Percentiles rank a stretch among this genome's conserved stretches.
Evolutionary conservation across 257 asterid genomes (phyloP).

Genomic region (Fraxinus cuspidata): DNA sequence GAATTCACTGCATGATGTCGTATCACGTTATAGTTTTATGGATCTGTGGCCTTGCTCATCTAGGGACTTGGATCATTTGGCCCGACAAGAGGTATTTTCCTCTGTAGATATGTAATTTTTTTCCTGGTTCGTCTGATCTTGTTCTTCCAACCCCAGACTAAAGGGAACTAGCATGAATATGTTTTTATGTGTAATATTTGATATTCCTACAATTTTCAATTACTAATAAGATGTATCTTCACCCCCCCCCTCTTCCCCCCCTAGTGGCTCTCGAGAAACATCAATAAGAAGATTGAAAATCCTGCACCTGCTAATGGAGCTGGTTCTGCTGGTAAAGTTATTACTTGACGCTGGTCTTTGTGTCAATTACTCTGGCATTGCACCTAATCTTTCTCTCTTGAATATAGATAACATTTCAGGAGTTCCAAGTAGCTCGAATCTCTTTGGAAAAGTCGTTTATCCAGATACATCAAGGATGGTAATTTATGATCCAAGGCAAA

Average conservation of each 20-base stretch:
- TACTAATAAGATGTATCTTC: background rate
- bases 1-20: constrained; percentile 79
- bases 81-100: constrained; percentile 80
- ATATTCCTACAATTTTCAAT: background rate
- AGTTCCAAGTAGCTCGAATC: constrained; percentile 43
- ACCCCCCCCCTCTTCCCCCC: constrained; percentile 11
- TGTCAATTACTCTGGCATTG: constrained; percentile 12
- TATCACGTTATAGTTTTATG: constrained; percentile 87
- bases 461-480: constrained; percentile 71
- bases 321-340: constrained; percentile 44
- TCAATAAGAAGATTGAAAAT: constrained; percentile 65
- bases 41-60: constrained; percentile 98
- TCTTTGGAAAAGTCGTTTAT: constrained; percentile 60
- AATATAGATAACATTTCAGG: constrained; percentile 56
- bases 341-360: background rate
- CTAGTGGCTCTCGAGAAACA: constrained; percentile 79
- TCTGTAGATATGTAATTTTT: background rate
- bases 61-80: constrained; percentile 84
- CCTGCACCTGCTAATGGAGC: constrained; percentile 56
- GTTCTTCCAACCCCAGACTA: constrained; percentile 11
- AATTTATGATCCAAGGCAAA: constrained; percentile 60
- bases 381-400: constrained; percentile 14
- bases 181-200: background rate
- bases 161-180: constrained; percentile 4
- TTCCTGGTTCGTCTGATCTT: background rate